These are phyloP conservation scores for Exutisphaerella laricina DNA, from an alignment of 2,329 filamentous ascomycete species.

Conservation along the genomic window DNA sequence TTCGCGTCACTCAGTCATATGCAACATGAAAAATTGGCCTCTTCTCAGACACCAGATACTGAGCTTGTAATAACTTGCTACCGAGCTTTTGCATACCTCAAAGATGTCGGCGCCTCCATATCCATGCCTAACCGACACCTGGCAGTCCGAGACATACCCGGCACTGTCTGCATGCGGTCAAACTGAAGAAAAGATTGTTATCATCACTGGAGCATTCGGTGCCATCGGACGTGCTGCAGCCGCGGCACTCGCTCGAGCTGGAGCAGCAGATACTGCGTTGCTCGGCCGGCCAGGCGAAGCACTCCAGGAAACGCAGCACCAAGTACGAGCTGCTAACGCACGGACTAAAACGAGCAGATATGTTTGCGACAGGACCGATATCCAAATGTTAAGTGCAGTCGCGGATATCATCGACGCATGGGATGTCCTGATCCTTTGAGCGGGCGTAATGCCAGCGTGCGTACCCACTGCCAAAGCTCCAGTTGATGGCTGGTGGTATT, in stretches of 20 bases:
- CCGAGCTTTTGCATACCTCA: too few relatives aligned
- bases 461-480: constrained; percentile 28
- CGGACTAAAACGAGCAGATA: constrained; percentile 32
- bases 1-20: too few relatives aligned
- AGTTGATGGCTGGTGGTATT: constrained; percentile 28
- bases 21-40: too few relatives aligned
- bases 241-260: constrained; percentile 13
- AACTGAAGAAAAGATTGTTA: constrained; percentile 18
- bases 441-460: constrained; percentile 28
- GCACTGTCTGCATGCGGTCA: constrained; percentile 13
- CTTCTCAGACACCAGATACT: too few relatives aligned
- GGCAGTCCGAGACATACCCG: constrained; percentile 17
- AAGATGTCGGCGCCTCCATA: too few relatives aligned
- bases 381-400: constrained; percentile 22
- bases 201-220: constrained; percentile 18
- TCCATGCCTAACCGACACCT: constrained; percentile 16
- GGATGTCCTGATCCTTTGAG: constrained; percentile 39
- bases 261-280: constrained; percentile 16
- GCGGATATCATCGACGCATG: constrained; percentile 31
- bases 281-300: constrained; percentile 33
- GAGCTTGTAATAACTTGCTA: too few relatives aligned
- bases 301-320: constrained; percentile 34
- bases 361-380: constrained; percentile 28
- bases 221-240: constrained; percentile 20
- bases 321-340: constrained; percentile 30